A percentile compares a stretch with the other conserved stretches of the same genome.
These are phyloP conservation scores for Clavariopsis aquatica DNA, from an alignment of 495 filamentous ascomycete genomes.

Conservation along the genomic window DNA sequence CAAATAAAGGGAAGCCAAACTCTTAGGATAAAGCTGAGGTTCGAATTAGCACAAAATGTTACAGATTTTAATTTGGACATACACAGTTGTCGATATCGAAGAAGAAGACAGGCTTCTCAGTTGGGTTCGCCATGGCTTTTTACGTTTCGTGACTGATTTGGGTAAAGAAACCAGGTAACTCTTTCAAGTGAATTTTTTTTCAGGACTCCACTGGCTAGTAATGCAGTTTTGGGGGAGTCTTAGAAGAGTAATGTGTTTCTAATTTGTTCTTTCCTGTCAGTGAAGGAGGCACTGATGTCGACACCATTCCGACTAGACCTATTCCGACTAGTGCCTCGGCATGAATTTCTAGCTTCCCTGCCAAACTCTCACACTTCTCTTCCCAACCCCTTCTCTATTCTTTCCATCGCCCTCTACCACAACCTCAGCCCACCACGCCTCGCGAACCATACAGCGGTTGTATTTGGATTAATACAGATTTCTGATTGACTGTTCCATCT, in stretches of 20 bases:
- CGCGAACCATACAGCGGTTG: conserved; percentile 1
- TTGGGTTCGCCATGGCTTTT: conserved; percentile 17
- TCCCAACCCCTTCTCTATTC: conserved; percentile 18
- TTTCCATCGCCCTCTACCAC: background rate
- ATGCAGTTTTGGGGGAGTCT: background rate
- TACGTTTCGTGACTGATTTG: background rate
- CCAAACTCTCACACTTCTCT: background rate
- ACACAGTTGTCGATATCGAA: conserved; percentile 98
- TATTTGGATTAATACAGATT: conserved; percentile 12
- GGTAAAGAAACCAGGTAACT: background rate
- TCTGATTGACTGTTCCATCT: conserved; percentile 11
- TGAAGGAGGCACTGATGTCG: background rate
- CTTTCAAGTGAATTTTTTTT: background rate
- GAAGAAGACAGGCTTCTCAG: conserved; percentile 66
- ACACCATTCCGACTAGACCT: background rate
- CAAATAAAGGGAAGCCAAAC: conserved; percentile 45
- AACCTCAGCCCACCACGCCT: background rate
- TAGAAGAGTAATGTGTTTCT: background rate
- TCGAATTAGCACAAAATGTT: conserved; percentile 4
- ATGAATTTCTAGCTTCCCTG: background rate
- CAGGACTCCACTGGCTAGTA: background rate
- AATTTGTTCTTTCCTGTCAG: background rate
- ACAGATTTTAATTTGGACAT: conserved; percentile 40
- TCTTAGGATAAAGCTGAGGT: conserved; percentile 61
- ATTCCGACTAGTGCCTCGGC: background rate